Conservation (phyloP, 2,329 filamentous ascomycete species). For the Emergomyces pasteurianus region DNA sequence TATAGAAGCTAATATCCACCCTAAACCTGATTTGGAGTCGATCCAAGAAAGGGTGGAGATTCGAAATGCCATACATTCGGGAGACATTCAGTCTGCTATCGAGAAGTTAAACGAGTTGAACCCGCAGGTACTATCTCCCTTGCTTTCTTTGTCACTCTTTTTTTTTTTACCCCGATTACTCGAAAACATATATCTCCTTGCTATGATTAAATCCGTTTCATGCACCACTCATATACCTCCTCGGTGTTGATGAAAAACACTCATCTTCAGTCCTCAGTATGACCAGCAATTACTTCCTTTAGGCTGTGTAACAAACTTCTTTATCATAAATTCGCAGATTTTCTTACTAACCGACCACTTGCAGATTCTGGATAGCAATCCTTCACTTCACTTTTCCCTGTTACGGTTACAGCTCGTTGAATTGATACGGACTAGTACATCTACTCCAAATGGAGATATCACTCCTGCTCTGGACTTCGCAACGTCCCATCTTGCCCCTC, state of each 20-base stretch:
- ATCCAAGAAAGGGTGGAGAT: slow-evolving; percentile 74
- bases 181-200: slow-evolving; percentile 37
- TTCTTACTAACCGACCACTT: slow-evolving; percentile 9
- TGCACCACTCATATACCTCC: slow-evolving; percentile 98
- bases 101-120: slow-evolving; percentile 80
- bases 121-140: slow-evolving; percentile 58
- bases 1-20: slow-evolving; percentile 76
- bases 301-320: slow-evolving; percentile 6
- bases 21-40: slow-evolving; percentile 57
- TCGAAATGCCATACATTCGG: slow-evolving; percentile 69
- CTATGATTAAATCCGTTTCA: slow-evolving; percentile 97
- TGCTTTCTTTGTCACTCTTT: slow-evolving; percentile 11
- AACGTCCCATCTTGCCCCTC: slow-evolving; percentile 71
- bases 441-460: slow-evolving; percentile 57
- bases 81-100: slow-evolving; percentile 76
- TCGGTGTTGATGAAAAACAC: slow-evolving; percentile 73
- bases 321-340: slow-evolving; percentile 4
- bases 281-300: slow-evolving; percentile 40
- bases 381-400: slow-evolving; percentile 75
- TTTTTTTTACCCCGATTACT: background rate
- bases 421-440: slow-evolving; percentile 67
- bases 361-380: slow-evolving; percentile 77
- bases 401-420: slow-evolving; percentile 87
- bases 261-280: slow-evolving; percentile 77
- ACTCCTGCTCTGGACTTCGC: slow-evolving; percentile 75